phyloP scores from a whole-genome alignment of 2,329 filamentous ascomycete genomes.

The Aspergillus sergii region DNA sequence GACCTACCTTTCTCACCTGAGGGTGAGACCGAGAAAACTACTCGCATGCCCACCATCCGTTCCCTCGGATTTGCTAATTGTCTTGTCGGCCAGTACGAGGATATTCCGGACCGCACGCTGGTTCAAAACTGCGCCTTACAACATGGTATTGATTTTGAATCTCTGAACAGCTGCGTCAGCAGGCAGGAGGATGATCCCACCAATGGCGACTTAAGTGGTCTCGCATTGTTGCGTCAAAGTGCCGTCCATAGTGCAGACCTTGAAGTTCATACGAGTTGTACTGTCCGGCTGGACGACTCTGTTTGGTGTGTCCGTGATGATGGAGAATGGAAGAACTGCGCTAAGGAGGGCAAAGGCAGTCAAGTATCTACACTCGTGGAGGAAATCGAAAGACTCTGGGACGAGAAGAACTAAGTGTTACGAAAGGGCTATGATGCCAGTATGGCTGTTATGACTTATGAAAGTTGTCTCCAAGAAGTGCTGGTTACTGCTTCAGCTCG shows the following conservation, averaged over 20 bases:
- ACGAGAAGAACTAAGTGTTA: slow-evolving; percentile 31
- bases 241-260: slow-evolving; percentile 59
- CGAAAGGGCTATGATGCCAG: not conserved
- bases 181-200: slow-evolving; percentile 71
- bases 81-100: slow-evolving; percentile 71
- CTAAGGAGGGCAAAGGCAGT: slow-evolving; percentile 59
- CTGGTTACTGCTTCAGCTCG: not conserved
- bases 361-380: slow-evolving; percentile 66
- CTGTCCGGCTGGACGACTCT: slow-evolving; percentile 75
- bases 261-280: slow-evolving; percentile 73
- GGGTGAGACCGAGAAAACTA: slow-evolving; percentile 20
- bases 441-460: not conserved
- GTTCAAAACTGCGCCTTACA: slow-evolving; percentile 87
- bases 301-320: slow-evolving; percentile 82
- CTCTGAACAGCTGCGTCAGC: slow-evolving; percentile 79
- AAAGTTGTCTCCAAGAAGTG: not conserved
- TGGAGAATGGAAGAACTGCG: slow-evolving; percentile 78
- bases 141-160: slow-evolving; percentile 81
- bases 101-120: slow-evolving; percentile 77
- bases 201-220: slow-evolving; percentile 44
- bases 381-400: slow-evolving; percentile 73
- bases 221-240: slow-evolving; percentile 48
- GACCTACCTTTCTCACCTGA: slow-evolving; percentile 56
- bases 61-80: slow-evolving; percentile 95
- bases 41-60: slow-evolving; percentile 69